Evolutionary conservation across 2,329 filamentous ascomycete genomes (phyloP).

Genomic region (Hirsutella thompsonii): DNA sequence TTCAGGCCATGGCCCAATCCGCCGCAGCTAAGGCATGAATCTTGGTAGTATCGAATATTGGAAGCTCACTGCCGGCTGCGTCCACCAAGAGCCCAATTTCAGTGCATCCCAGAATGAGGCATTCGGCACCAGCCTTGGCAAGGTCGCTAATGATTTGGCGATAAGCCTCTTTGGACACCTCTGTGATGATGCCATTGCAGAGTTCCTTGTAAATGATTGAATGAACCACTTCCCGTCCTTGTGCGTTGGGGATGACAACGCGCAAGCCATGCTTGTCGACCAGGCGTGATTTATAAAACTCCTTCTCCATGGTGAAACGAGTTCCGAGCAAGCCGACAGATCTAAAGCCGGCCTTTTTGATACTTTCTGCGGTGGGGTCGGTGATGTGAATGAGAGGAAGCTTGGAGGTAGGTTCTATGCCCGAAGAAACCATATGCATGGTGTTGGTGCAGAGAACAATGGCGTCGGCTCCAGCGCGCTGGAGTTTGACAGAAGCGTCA

Average conservation of each 20-base stretch:
- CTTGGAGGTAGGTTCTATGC: conserved; percentile 4
- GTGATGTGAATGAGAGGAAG: conserved; percentile 13
- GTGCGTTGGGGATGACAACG: conserved; percentile 4
- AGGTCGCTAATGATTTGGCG: conserved; percentile 5
- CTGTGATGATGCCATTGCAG: conserved; percentile 9
- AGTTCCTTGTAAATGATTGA: conserved; percentile 10
- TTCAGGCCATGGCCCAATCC: conserved; percentile 10
- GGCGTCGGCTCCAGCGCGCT: conserved; percentile 10
- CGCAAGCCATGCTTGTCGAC: conserved; percentile 4
- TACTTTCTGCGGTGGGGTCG: conserved; percentile 9
- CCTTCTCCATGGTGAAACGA: conserved; percentile 12
- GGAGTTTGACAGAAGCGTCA: conserved; percentile 6
- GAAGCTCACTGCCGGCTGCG: conserved; percentile 5
- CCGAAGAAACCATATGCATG: conserved; percentile 9
- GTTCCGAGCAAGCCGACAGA: conserved; percentile 10
- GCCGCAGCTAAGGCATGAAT: conserved; percentile 12
- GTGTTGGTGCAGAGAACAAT: conserved; percentile 13
- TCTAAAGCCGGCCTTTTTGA: conserved; percentile 5
- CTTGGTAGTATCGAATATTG: conserved; percentile 11
- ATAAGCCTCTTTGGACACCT: conserved; percentile 6
- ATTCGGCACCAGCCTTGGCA: conserved; percentile 6
- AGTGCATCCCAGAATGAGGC: conserved; percentile 13
- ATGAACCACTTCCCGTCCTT: conserved; percentile 6
- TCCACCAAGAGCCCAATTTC: conserved; percentile 12
- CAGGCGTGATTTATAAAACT: conserved; percentile 10